Evolutionary conservation across 768 basidiomycete species (phyloP), one percentile per base, ranked within the genome.

Genomic region (Boletales sp.): DNA sequence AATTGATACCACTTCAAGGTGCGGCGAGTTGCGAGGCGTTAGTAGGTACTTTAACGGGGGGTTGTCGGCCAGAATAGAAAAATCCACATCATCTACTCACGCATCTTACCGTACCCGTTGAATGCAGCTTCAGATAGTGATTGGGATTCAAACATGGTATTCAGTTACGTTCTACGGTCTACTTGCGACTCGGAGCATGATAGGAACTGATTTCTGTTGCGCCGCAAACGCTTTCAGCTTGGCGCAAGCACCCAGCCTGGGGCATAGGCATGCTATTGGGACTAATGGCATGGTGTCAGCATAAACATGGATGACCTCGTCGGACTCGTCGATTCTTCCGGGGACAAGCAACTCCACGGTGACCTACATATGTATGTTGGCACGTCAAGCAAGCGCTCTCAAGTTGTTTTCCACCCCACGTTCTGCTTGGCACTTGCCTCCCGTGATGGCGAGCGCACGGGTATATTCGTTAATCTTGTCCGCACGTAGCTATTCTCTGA

Each of bases 391-490:
- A 10, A 45, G 8, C 11, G 10, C 2, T 9, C 2, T 21, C 3
- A 31, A n/a, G 29, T 18, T 1, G 9, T 29, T 31, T 9, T 17
- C 24, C 13, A 63, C 54, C 3, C 88, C 88, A 93, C 90, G 54
- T 76, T 82, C 12, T 2, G 83, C 81, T 8, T 90, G 69, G 10
- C 63, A 60, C 51, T 72, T 75, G 0, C 87, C 90, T 8, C 89
- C 91, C 39, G 76, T 63, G 3, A 86, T 52, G 5, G 89, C 90
- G 7, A 91, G 74, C 8, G 72, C 58, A 63, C 83, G 85, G 56
- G 82, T 88, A 63, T 92, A 91, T 8, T 69, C 68, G 55, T 78
- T 80, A 51, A 94, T 93, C 40, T 72, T 75, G 21, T 94, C 90
- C 7, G 91, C 90, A 1, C 91, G 90, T 2, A 91, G 66, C 71